Conservation (phyloP, 495 filamentous ascomycete genomes). For the Gamarada debralockiae region DNA sequence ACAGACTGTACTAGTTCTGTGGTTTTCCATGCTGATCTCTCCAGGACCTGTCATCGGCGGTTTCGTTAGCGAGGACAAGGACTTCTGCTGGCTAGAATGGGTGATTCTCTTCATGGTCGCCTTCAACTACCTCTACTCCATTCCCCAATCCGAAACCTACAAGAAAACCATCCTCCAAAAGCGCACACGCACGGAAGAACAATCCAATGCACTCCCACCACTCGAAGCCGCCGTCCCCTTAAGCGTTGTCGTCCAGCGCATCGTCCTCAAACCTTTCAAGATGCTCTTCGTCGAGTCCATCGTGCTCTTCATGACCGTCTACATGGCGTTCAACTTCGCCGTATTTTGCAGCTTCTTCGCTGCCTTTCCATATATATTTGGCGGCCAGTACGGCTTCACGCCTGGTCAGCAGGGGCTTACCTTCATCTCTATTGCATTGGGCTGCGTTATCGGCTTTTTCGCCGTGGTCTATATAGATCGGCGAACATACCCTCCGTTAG, state of each 20-base stretch:
- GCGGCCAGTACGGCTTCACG: constrained; percentile 34
- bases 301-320: constrained; percentile 38
- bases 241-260: constrained; percentile 18
- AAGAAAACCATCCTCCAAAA: constrained; percentile 26
- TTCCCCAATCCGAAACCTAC: constrained; percentile 40
- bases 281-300: constrained; percentile 45
- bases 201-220: constrained; percentile 5
- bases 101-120: constrained; percentile 56
- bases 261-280: constrained; percentile 33
- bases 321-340: constrained; percentile 43
- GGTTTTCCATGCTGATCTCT: too few relatives aligned
- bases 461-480: too few relatives aligned
- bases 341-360: constrained; percentile 37
- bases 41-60: constrained; percentile 64
- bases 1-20: too few relatives aligned
- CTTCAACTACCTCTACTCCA: constrained; percentile 41
- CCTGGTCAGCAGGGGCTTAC: constrained; percentile 23
- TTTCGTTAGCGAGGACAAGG: constrained; percentile 48
- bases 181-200: constrained; percentile 9
- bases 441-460: constrained; percentile 30
- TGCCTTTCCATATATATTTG: constrained; percentile 33
- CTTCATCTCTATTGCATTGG: constrained; percentile 29
- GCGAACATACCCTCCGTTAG: too few relatives aligned
- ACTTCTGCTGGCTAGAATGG: constrained; percentile 60
- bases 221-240: background rate